Conservation (phyloP, 2,329 filamentous ascomycete genomes). For the Aspergillus viridinutans region DNA sequence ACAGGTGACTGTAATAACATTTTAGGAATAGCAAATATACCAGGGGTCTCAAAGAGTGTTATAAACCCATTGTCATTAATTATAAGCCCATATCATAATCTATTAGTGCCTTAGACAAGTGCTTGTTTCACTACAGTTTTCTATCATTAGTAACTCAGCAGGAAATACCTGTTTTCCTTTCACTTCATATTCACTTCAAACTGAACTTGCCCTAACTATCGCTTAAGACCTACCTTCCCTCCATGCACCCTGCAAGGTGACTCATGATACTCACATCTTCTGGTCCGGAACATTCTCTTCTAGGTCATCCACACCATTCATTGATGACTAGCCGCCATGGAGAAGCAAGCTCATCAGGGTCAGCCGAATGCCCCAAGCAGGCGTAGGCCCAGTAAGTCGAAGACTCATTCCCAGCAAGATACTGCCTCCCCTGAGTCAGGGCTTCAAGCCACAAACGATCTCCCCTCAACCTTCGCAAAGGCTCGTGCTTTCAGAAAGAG, state of each 20-base stretch:
- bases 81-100: neutral
- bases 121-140: neutral
- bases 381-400: neutral
- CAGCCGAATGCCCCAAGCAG: neutral
- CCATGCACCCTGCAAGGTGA: neutral
- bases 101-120: neutral
- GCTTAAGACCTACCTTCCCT: neutral
- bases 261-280: neutral
- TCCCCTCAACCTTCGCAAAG: neutral
- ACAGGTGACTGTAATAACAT: neutral
- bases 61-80: neutral
- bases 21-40: neutral
- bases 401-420: neutral
- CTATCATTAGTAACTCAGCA: neutral
- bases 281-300: neutral
- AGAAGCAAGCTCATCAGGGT: neutral
- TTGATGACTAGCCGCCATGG: neutral
- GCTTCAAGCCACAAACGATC: neutral
- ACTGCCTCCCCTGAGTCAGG: neutral
- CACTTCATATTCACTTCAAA: neutral
- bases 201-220: neutral
- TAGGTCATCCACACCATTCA: neutral
- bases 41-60: neutral
- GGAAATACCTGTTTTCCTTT: neutral
- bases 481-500: neutral